Conservation (phyloP, 2,329 filamentous ascomycete genomes). For the Hypoxylon sp. region DNA sequence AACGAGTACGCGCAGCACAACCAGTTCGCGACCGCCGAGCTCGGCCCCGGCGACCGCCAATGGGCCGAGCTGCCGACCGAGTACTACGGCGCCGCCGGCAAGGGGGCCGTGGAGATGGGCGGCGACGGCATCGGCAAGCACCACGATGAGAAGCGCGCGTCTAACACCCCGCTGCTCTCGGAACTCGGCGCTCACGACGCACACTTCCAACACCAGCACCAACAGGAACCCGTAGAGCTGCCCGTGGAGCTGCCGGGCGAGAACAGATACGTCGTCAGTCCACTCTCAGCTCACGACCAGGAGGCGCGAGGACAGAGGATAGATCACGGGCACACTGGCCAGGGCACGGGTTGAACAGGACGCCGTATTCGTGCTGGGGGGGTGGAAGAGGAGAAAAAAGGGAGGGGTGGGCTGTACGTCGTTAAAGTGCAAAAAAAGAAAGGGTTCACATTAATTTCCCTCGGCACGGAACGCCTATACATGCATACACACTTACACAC, state of each 20-base stretch:
- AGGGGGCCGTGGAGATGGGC: not conserved
- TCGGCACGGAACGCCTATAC: too few species aligned
- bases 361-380: too few species aligned
- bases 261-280: too few species aligned
- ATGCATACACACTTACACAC: too few species aligned
- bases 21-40: conserved; percentile 36
- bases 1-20: conserved; percentile 16
- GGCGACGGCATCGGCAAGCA: not conserved
- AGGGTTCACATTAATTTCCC: too few species aligned
- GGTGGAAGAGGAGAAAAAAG: too few species aligned
- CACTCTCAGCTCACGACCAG: too few species aligned
- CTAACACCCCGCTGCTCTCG: conserved; percentile 36
- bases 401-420: too few species aligned
- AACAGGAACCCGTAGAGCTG: conserved; percentile 29
- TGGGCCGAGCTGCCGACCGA: conserved; percentile 26
- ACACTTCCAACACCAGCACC: not conserved
- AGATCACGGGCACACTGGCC: too few species aligned
- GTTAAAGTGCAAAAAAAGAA: too few species aligned
- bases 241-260: conserved; percentile 17
- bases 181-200: conserved; percentile 27
- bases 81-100: conserved; percentile 15
- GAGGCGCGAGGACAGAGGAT: too few species aligned
- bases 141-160: conserved; percentile 15
- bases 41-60: conserved; percentile 16
- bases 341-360: too few species aligned